Evolutionary conservation across 2,329 filamentous ascomycete genomes (phyloP).

Genomic region (Hypoxylon rubiginosum): DNA sequence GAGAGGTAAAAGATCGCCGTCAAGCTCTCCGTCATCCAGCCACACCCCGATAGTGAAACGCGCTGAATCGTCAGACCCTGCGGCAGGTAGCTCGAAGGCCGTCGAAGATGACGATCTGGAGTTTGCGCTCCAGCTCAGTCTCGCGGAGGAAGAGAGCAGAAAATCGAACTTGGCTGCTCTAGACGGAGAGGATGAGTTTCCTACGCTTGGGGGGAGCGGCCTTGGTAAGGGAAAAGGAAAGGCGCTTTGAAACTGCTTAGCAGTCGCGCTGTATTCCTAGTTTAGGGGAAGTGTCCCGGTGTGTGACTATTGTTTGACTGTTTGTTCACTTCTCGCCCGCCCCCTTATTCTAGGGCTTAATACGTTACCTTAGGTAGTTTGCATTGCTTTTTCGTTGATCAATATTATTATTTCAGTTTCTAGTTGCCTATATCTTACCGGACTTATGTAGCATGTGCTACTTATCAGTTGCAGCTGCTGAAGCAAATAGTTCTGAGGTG

Average conservation of each 20-base stretch:
- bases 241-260: slow-evolving; percentile 25
- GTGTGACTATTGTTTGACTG: slow-evolving; percentile 1
- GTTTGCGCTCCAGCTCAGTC: slow-evolving; percentile 70
- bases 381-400: neutral
- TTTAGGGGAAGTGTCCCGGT: neutral
- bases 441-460: no score
- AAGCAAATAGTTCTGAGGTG: no score
- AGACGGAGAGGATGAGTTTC: slow-evolving; percentile 48
- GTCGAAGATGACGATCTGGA: slow-evolving; percentile 69
- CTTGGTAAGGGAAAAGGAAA: slow-evolving; percentile 47
- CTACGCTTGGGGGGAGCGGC: slow-evolving; percentile 42
- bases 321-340: neutral
- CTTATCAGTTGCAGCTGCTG: no score
- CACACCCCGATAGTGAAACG: slow-evolving; percentile 54
- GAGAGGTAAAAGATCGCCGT: slow-evolving; percentile 55
- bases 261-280: neutral
- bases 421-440: neutral
- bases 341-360: neutral
- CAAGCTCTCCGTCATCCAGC: slow-evolving; percentile 54
- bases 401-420: neutral
- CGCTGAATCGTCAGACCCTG: slow-evolving; percentile 37
- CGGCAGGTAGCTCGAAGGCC: slow-evolving; percentile 33
- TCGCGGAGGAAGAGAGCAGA: slow-evolving; percentile 66
- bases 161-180: slow-evolving; percentile 39
- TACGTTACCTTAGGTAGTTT: neutral